These are phyloP conservation scores for Verticillium albo-atrum DNA, from an alignment of 2,329 filamentous ascomycete genomes.

Conservation along the genomic window DNA sequence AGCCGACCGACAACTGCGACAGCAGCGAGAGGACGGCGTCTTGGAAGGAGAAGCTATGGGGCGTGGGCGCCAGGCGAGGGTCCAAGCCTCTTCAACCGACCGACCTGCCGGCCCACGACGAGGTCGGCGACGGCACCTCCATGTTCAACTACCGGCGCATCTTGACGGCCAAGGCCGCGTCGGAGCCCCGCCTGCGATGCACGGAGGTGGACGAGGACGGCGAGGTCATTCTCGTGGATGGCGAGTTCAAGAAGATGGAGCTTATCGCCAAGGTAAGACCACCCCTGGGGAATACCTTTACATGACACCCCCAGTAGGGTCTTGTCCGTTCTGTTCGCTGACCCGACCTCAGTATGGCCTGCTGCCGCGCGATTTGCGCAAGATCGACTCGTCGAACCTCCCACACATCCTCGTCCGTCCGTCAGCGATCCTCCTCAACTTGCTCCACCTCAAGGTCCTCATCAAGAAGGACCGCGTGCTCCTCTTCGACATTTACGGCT, in stretches of 20 bases:
- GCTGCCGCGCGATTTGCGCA: conserved; percentile 88
- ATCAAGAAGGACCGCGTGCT: conserved; percentile 94
- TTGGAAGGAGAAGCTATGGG: conserved; percentile 49
- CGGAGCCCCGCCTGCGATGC: conserved; percentile 82
- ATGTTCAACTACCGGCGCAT: conserved; percentile 68
- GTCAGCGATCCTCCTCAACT: conserved; percentile 88
- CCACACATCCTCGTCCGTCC: conserved; percentile 93
- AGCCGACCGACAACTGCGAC: conserved; percentile 19
- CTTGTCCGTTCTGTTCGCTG: no score
- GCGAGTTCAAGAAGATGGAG: conserved; percentile 97
- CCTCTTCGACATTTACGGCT: conserved; percentile 94
- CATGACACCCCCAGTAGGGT: no score
- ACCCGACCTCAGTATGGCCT: conserved; percentile 72
- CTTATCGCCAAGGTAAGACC: conserved; percentile 79
- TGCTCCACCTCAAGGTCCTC: conserved; percentile 91
- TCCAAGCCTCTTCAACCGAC: conserved; percentile 46
- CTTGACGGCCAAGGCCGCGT: conserved; percentile 69
- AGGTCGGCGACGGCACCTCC: conserved; percentile 54
- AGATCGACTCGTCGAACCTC: conserved; percentile 94
- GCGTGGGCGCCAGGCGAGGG: conserved; percentile 29
- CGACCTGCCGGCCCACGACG: conserved; percentile 53
- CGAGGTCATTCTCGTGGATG: conserved; percentile 86
- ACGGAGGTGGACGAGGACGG: conserved; percentile 94
- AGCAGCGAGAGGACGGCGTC: conserved; percentile 20
- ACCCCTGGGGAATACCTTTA: conserved; percentile 8